These are phyloP conservation scores for Geosiphon pyriformis DNA, from an alignment of 192 early-diverging fungal species.

Conservation along the genomic window DNA sequence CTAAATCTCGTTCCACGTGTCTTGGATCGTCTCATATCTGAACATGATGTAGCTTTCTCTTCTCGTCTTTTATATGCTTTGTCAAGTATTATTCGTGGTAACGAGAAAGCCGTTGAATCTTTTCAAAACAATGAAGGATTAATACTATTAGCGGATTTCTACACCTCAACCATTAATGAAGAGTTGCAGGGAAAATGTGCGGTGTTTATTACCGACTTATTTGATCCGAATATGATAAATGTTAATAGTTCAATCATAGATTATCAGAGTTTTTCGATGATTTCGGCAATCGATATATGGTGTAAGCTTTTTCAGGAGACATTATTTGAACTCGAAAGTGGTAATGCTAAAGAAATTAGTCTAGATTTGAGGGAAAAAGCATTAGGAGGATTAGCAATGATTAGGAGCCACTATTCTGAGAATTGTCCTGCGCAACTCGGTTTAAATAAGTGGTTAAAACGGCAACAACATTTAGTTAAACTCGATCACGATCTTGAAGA, in stretches of 20 bases:
- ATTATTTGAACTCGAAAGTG: neutral
- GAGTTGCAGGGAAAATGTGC: conserved; percentile 21
- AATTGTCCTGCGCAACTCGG: neutral
- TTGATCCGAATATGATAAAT: conserved; percentile 19
- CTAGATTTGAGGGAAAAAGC: conserved; percentile 18
- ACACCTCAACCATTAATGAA: neutral
- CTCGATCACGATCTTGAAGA: conserved; percentile 16
- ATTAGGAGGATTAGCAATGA: conserved; percentile 13
- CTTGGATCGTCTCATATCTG: neutral
- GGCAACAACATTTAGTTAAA: neutral
- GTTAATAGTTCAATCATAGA: neutral
- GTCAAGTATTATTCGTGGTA: conserved; percentile 20
- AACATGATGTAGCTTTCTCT: neutral
- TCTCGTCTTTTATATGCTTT: conserved; percentile 20
- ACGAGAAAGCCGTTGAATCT: neutral
- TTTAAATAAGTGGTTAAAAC: conserved; percentile 8
- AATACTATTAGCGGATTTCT: neutral
- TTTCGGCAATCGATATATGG: neutral
- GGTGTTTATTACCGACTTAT: conserved; percentile 7
- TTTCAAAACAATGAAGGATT: conserved; percentile 9
- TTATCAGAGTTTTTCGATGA: neutral
- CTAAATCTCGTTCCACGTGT: neutral
- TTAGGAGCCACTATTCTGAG: conserved; percentile 12
- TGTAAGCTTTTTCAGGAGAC: conserved; percentile 4
- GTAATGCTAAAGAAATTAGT: neutral